Evolutionary conservation across 352 stramenopile genomes (phyloP).

Genomic region (Globisporangium sylvaticum): DNA sequence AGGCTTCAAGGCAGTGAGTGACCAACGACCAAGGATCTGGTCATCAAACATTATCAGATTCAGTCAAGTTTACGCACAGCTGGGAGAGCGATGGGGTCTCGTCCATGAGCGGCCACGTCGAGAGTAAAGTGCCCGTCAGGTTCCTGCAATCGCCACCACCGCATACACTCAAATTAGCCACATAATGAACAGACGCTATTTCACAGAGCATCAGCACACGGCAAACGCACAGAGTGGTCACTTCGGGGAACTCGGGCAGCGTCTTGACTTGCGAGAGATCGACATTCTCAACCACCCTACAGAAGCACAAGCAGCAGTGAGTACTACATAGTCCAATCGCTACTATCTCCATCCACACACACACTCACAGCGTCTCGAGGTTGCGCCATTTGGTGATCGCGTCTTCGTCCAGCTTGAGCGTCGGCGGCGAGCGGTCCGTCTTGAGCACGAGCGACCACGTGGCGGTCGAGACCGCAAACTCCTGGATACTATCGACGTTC

Average conservation of each 20-base stretch:
- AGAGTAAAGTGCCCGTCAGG: conserved; percentile 8
- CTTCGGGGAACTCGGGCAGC: conserved; percentile 8
- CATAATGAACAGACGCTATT: no score
- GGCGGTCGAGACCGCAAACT: neutral
- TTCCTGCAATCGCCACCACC: conserved; percentile 1
- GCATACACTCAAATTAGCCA: neutral
- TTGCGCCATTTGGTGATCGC: conserved; percentile 2
- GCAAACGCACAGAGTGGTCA: neutral
- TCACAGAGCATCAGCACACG: neutral
- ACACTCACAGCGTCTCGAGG: conserved; percentile 16
- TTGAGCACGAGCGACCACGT: conserved; percentile 9
- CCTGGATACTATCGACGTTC: neutral
- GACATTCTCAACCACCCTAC: conserved; percentile 13
- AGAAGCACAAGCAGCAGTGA: neutral
- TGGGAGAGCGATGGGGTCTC: conserved; percentile 11
- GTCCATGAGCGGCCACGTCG: conserved; percentile 12
- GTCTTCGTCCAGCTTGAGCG: conserved; percentile 6
- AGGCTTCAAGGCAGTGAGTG: neutral
- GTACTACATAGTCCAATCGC: no score
- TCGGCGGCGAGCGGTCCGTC: neutral
- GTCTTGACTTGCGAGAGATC: conserved; percentile 15
- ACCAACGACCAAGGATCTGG: neutral
- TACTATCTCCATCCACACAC: neutral
- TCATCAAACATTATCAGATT: neutral
- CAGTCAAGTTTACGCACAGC: conserved; percentile 5